These are phyloP conservation scores for Rhizoclosmatium sp. DNA, from an alignment of 192 early-diverging fungal species.

Conservation along the genomic window DNA sequence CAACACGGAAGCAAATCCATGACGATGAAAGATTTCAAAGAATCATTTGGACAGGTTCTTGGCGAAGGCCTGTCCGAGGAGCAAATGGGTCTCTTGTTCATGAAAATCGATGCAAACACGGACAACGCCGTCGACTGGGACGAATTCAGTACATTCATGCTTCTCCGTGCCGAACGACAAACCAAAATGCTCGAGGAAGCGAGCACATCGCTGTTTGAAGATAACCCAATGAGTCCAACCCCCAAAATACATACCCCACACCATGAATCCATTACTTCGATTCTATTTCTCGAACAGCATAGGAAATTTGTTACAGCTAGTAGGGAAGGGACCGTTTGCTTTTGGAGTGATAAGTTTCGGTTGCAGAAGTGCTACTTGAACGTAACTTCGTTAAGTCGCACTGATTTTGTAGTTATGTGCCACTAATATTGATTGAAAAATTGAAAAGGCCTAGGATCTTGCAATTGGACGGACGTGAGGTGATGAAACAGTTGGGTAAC, in stretches of 20 bases:
- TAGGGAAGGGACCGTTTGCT: slow-evolving; percentile 58
- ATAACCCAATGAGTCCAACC: slow-evolving; percentile 20
- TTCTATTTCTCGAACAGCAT: slow-evolving; percentile 42
- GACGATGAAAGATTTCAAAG: slow-evolving; percentile 56
- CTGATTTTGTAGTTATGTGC: not conserved
- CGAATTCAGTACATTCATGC: slow-evolving; percentile 66
- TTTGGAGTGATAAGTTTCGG: slow-evolving; percentile 59
- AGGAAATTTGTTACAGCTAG: slow-evolving; percentile 51
- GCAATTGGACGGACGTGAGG: slow-evolving; percentile 22
- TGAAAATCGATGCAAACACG: slow-evolving; percentile 68
- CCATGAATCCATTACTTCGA: slow-evolving; percentile 49
- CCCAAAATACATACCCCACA: slow-evolving; percentile 49
- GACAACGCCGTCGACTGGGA: slow-evolving; percentile 66
- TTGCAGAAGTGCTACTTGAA: slow-evolving; percentile 50
- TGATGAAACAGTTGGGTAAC: slow-evolving; percentile 20
- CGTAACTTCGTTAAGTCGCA: too few species aligned
- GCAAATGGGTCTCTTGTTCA: slow-evolving; percentile 64
- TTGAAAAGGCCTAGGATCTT: too few species aligned
- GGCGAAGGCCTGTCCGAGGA: slow-evolving; percentile 56
- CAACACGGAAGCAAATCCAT: slow-evolving; percentile 32
- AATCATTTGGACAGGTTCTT: slow-evolving; percentile 55
- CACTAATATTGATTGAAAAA: slow-evolving; percentile 27
- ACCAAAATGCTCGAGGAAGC: slow-evolving; percentile 57
- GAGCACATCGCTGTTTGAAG: slow-evolving; percentile 50
- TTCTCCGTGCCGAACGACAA: slow-evolving; percentile 58